Base-by-base conservation (phyloP, 1,139 yeast genomes). In the Nadsonia starkeyi-henricii region DNA sequence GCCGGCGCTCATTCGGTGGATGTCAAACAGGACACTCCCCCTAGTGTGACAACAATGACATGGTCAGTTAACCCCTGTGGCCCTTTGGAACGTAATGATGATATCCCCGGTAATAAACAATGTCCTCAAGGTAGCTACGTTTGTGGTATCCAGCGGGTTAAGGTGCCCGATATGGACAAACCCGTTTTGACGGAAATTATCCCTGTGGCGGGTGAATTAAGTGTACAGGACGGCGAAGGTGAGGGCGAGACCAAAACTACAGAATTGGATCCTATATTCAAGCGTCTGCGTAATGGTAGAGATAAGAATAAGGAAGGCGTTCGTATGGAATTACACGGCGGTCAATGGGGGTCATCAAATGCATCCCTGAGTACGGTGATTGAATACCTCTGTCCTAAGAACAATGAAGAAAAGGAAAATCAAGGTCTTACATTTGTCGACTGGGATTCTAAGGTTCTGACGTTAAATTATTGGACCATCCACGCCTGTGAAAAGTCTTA, bases 1-100 rank as follows among this genome's bases (percentile, higher is more conserved):
- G 70, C 70, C 45, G 84, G 85, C 2, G 60, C 69, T 5, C 75
- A 76, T 55, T 56, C 65, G 2, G 67, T 69, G 18, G 58, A 69
- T 8, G 50, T 58, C 3, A 57, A 69, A 33, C 67, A 63, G 44
- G 74, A 73, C 46, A 85, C 96, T 15, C 96, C 96, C 23, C 97
- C 97, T 2, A 75, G 89, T 4, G 68, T 65, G 44, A 78, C 85
- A 1, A 72, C 70, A 47, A 65, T 72, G 41, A 71, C 77, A 2
- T 85, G 95, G 89, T 77, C 71, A 58, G 58, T 88, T 46, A 82
- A 85, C 45, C 71, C 86, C 13, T 85, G 95, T 64, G 78, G 75
- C 44, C 67, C 75, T 9, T 63, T 75, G 28, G 59, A 57, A 42
- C 48, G 56, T 44, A 45, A 51, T 56, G 46, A 52, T 18, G 58